Evolutionary conservation across 2,329 filamentous ascomycete species (phyloP).

Genomic region (Thermoascus crustaceus): DNA sequence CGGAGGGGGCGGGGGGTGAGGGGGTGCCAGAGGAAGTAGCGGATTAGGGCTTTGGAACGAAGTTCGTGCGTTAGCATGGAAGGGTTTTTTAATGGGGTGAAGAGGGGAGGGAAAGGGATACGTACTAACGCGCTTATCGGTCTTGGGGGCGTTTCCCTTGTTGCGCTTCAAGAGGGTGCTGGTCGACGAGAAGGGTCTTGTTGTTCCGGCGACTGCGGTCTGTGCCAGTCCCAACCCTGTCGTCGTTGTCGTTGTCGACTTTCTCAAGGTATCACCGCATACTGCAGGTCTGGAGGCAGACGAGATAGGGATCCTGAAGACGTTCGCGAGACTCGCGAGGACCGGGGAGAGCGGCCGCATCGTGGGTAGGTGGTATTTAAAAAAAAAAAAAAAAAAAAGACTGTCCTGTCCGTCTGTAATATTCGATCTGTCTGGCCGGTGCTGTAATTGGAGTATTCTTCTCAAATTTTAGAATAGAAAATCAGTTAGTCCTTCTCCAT

Average conservation of each 20-base stretch:
- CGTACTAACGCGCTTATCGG: slow-evolving; percentile 40
- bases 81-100: slow-evolving; percentile 3
- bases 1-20: slow-evolving; percentile 68
- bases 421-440: no score
- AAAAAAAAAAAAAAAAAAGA: no score
- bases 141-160: slow-evolving; percentile 18
- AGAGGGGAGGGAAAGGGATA: slow-evolving; percentile 7
- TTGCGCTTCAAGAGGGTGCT: slow-evolving; percentile 31
- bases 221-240: no score
- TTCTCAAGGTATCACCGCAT: slow-evolving; percentile 16
- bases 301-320: slow-evolving; percentile 36
- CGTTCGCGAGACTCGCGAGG: slow-evolving; percentile 38
- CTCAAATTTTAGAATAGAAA: no score
- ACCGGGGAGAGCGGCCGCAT: slow-evolving; percentile 27
- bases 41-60: slow-evolving; percentile 47
- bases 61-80: no score
- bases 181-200: slow-evolving; percentile 33
- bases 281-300: slow-evolving; percentile 19
- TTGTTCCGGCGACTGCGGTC: slow-evolving; percentile 10
- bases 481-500: no score
- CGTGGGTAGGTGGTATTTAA: not conserved
- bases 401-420: no score
- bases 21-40: slow-evolving; percentile 63
- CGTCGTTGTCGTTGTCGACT: slow-evolving; percentile 15
- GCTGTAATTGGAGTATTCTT: no score